A percentile compares a stretch with the other conserved stretches of the same genome.
Evolutionary conservation across 805 yeast genomes (phyloP).

Genomic region (Diddensiella caesifluorescens): DNA sequence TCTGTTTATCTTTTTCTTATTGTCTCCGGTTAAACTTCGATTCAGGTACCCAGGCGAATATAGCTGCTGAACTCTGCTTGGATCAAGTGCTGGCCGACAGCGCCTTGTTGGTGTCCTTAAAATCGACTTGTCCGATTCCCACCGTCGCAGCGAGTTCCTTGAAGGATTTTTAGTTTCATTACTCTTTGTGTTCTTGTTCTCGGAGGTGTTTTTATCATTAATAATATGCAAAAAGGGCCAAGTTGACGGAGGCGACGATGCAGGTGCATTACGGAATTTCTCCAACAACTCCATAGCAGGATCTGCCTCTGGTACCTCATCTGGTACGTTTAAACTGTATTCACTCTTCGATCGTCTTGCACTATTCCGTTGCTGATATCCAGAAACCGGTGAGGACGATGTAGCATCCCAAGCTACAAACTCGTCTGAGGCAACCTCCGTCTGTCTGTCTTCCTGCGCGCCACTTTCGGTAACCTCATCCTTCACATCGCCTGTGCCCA

Average conservation of each 20-base stretch:
- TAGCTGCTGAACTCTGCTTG: conserved; percentile 6
- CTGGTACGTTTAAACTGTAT: too few species aligned
- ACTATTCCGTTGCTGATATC: too few species aligned
- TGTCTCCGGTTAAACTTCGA: conserved; percentile 8
- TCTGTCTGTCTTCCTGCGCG: background rate
- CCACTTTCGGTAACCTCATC: background rate
- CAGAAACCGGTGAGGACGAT: conserved; percentile 12
- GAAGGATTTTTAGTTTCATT: background rate
- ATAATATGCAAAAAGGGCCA: conserved; percentile 15
- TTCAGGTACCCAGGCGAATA: conserved; percentile 22
- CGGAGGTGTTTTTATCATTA: background rate
- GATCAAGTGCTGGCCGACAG: background rate
- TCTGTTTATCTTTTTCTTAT: background rate
- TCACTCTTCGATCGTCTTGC: too few species aligned
- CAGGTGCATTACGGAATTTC: conserved; percentile 12
- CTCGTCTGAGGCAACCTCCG: conserved; percentile 3
- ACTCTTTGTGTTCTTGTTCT: background rate
- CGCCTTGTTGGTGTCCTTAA: background rate
- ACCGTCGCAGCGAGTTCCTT: conserved; percentile 2
- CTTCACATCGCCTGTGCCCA: conserved; percentile 7
- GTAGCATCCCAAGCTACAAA: conserved; percentile 16
- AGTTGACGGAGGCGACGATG: conserved; percentile 19
- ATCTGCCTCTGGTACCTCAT: conserved; percentile 12
- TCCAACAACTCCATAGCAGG: conserved; percentile 23
- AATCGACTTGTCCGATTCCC: conserved; percentile 8